Conservation (phyloP, 352 stramenopile species). For the Pythium scleroteichum region DNA sequence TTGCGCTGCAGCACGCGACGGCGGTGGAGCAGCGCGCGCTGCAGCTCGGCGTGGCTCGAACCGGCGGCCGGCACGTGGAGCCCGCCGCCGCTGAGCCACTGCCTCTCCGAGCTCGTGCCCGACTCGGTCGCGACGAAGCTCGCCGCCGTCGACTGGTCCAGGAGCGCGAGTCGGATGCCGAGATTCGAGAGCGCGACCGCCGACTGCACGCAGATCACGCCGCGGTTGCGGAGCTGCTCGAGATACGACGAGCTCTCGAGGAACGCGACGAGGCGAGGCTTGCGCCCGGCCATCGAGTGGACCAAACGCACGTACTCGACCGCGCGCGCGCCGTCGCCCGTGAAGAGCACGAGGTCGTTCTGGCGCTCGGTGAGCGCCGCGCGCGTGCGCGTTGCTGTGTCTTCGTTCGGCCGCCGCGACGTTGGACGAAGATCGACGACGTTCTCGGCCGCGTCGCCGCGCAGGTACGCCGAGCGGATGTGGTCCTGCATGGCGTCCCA, state of each 20-base stretch:
- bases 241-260: constrained; percentile 33
- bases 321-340: constrained; percentile 41
- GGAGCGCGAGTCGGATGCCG: constrained; percentile 47
- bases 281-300: constrained; percentile 27
- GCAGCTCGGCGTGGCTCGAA: constrained; percentile 5
- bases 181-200: constrained; percentile 59
- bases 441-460: constrained; percentile 36
- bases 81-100: constrained; percentile 6
- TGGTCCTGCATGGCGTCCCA: constrained; percentile 50
- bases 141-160: constrained; percentile 25
- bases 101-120: neutral
- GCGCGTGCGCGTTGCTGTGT: constrained; percentile 8
- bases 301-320: constrained; percentile 42
- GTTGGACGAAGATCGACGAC: constrained; percentile 15
- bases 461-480: constrained; percentile 34
- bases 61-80: neutral
- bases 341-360: constrained; percentile 62
- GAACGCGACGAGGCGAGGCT: constrained; percentile 56
- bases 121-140: constrained; percentile 7
- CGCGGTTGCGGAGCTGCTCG: constrained; percentile 42
- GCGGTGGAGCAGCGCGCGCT: constrained; percentile 16
- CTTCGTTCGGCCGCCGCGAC: constrained; percentile 23
- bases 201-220: constrained; percentile 55
- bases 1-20: constrained; percentile 17
- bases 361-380: constrained; percentile 1